Evolutionary conservation across 78 protist species (phyloP), one percentile per base, ranked within the genome.

Genomic region (Thecamonas trahens): DNA sequence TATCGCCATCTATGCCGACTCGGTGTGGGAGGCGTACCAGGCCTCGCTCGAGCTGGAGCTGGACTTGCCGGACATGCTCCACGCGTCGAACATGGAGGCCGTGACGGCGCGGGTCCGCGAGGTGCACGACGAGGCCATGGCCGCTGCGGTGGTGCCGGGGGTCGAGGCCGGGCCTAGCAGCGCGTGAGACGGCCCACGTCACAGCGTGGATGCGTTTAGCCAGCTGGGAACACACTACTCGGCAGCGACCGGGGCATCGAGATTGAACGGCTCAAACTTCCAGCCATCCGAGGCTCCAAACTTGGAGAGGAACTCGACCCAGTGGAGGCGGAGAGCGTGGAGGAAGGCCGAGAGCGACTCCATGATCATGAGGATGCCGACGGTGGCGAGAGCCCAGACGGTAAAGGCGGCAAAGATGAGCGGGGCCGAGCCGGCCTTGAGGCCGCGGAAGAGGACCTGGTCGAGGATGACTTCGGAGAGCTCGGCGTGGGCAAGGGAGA

Each of bases 301-400:
- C 88, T 98, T 98, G 82, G 77, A 89, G 80, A 91, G 91, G 80
- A 94, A 95, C 73, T 98, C 99, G 45, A 95, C 96, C 94, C 99
- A 98, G 74, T 98, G 99, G 28, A 99, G 86, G 61, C 99, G 94
- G 20, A 99, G 91, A 0, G 99, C 97, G 76, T 99, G 99, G 53
- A 99, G 81, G 87, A 99, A 97, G 54, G 99, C 98, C 13, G 97
- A 93, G 47, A 97, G 84, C 61, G 93, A 70, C 73, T 99, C 99
- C 99, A 99, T 97, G 49, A 70, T 37, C 47, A 95, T 45, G 22
- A 99, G 89, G 28, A 99, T 97, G 0, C 76, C 93, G 35, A 97
- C 1, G 31, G 99, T 90, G 40, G 88, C 85, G 28, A 69, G 68
- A 8, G 89, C 71, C 99, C 99, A 99, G 20, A 67, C 82, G 44